Evolutionary conservation across 2,329 filamentous ascomycete genomes (phyloP).

Genomic region (Alternaria sp.): DNA sequence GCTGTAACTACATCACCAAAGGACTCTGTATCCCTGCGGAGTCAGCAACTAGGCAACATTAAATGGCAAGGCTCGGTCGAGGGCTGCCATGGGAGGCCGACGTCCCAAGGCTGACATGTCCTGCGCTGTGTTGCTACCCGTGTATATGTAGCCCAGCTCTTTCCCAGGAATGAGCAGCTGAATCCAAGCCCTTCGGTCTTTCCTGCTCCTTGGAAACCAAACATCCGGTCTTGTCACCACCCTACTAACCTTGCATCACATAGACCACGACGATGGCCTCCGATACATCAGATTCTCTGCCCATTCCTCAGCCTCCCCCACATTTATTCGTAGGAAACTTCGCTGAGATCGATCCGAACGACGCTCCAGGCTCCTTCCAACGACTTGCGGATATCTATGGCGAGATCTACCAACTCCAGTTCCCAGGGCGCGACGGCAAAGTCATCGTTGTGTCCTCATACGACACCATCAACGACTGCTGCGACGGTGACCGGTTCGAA

Average conservation of each 20-base stretch:
- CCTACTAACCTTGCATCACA: background rate
- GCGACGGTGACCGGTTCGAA: constrained; percentile 6
- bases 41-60: constrained; percentile 9
- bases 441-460: constrained; percentile 9
- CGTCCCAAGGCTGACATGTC: constrained; percentile 1
- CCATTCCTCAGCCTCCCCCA: constrained; percentile 10
- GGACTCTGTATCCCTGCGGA: background rate
- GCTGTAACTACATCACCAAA: background rate
- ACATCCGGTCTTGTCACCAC: background rate
- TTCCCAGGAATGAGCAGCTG: background rate
- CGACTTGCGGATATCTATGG: constrained; percentile 12
- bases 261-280: constrained; percentile 3
- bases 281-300: constrained; percentile 2
- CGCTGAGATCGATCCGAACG: constrained; percentile 4
- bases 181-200: background rate
- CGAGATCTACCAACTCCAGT: constrained; percentile 10
- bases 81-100: background rate
- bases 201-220: background rate
- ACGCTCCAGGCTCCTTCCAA: constrained; percentile 4
- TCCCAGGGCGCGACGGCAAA: constrained; percentile 6
- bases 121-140: background rate
- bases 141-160: background rate
- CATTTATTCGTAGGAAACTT: constrained; percentile 8
- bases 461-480: constrained; percentile 12
- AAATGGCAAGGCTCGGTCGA: background rate